Base-by-base conservation (phyloP, 495 filamentous ascomycete genomes). In the Penicillium goetzii region DNA sequence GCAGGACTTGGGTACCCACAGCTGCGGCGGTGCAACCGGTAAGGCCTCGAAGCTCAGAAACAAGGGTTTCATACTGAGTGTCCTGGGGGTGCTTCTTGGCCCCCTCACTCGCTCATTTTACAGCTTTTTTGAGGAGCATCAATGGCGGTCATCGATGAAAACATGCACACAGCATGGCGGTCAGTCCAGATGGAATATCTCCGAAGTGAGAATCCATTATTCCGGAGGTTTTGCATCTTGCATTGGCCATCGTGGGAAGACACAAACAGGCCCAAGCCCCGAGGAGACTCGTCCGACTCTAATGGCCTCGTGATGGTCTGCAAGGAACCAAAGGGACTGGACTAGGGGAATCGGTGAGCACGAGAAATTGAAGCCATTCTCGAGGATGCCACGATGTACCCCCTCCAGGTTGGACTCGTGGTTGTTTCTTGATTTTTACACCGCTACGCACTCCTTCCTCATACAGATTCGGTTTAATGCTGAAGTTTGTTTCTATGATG, bases 11-110 rank as follows among this genome's bases (percentile, higher is more conserved):
- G 74, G 64, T 76, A 74, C 68, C 66, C 68, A 70, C 72, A 75
- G 69, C 60, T 58, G 59, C 50, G 43, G 62, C 41, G 68, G 75
- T 80, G 71, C 69, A 76, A 78, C 73, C 68, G 57, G 65, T 61
- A 62, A 74, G 68, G 63, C 72, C 74, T 80, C 76, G 76, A 79
- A 77, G 58, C 59, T 60, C 14, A 60, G 61, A 65, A 64, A 61
- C 62, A 62, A 49, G 33, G 54, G 62, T 64, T 63, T 64, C 54
- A 65, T 59, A 36, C 19, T 25, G 28, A 53, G 50, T 33, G 50
- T 4, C 50, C 50, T 12, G 28, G 53, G 1, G 61, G 59, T 53
- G 30, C 47, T 62, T 50, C 36, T 34, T 25, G 28, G 19, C n/a
- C 41, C 41, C 17, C 5, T 8, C 1, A 19, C 41, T 47, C 9